Evolutionary conservation across 148 eudicot genomes (phyloP), one percentile per base, ranked within the genome.

Genomic region (Mesembryanthemum crystallinum): DNA sequence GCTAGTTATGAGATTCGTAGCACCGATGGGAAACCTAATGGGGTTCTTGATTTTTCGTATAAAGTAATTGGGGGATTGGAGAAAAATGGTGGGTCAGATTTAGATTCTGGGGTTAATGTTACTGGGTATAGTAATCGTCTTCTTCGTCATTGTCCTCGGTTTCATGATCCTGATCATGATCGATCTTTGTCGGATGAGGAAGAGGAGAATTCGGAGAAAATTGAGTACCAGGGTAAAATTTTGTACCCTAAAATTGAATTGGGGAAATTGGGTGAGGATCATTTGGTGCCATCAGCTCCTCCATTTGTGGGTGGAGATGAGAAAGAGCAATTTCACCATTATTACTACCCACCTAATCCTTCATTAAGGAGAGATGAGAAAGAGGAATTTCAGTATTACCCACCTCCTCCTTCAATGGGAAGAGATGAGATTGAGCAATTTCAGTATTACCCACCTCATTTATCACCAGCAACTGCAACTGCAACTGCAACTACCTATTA

Each of bases 1-100:
- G 87, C 83, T 15, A 79, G 79, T 21, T 87, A 87, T 24, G 81
- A 87, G 80, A 81, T 87, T 3, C 76, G 79, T 8, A 67, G 45
- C 27, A 66, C 82, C 12, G 88, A 87, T 9, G 77, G 81, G 12
- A 87, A 85, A 32, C 79, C 79, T 32, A 85, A 87, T 68, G 89
- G 89, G 0, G 43, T 76, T 58, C 81, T 87, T 73, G 81, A 71
- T 39, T 87, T 84, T 54, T 78, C 87, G 1, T 87, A 84, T 18
- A 85, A 84, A 72, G 71, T 85, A 3, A 20, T 65, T 1, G 25
- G 47, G 2, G 72, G 25, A 25, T 45, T 69, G 35, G 58, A 35
- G n/a, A 25, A 14, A 9, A 39, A 42, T 64, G 1, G 1, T 75
- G 39, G 15, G 64, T 30, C 1, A 7, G 15, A 43, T 0, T 60